These are phyloP conservation scores for Naegleria fowleri DNA, from an alignment of 208 protist species.

Conservation along the genomic window DNA sequence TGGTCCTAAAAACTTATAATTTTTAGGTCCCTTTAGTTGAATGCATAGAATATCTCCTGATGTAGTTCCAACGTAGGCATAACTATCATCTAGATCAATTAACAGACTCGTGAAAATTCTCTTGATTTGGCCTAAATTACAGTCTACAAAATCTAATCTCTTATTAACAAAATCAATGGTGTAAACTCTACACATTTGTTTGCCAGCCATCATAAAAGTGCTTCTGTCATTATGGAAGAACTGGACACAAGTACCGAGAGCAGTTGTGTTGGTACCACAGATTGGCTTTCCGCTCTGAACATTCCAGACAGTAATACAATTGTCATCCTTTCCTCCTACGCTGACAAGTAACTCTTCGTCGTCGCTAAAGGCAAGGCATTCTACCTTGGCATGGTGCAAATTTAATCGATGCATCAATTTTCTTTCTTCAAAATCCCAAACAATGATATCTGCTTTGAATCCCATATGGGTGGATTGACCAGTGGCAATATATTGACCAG, in stretches of 20 bases:
- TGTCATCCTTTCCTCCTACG: constrained; percentile 87
- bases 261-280: constrained; percentile 69
- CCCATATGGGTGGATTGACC: constrained; percentile 87
- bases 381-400: constrained; percentile 87
- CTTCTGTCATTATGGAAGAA: constrained; percentile 74
- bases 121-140: constrained; percentile 77
- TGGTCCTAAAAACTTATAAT: constrained; percentile 79
- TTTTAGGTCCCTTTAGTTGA: constrained; percentile 65
- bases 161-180: constrained; percentile 69
- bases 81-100: constrained; percentile 52
- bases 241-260: constrained; percentile 63
- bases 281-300: constrained; percentile 75
- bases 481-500: constrained; percentile 81
- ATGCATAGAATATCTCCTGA: constrained; percentile 82
- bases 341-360: constrained; percentile 81
- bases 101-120: background rate
- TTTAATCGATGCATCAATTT: constrained; percentile 76
- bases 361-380: constrained; percentile 83
- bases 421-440: constrained; percentile 76
- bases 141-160: constrained; percentile 76
- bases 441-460: constrained; percentile 84
- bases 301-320: constrained; percentile 87
- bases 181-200: constrained; percentile 77
- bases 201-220: constrained; percentile 77
- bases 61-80: constrained; percentile 79